Base-by-base conservation (phyloP, 2,329 filamentous ascomycete genomes). In the Aureobasidium subglaciale region DNA sequence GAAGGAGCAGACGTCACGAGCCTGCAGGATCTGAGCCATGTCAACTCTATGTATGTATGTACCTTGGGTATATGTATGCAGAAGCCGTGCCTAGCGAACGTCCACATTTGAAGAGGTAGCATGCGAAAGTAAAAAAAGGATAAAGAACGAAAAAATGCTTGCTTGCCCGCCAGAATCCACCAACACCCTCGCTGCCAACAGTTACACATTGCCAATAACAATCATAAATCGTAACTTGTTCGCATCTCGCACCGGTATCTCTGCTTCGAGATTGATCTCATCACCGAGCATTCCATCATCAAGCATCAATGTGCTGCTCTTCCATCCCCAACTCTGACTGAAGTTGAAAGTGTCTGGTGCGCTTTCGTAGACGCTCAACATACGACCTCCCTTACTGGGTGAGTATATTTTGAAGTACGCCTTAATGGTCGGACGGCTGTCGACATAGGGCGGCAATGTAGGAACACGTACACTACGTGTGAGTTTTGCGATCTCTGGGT, bases 381-480 rank as follows among this genome's bases (percentile, higher is more conserved):
- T 76, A 13, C 79, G 68, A 3, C 79, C 80, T n/a, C 78, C 79
- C 60, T 80, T 79, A 20, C 72, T 76, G 0, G 80, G 79, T n/a
- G 71, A 76, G 67, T 81, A 83, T 52, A 83, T 82, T 63, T 82
- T 82, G 68, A 82, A 83, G 61, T 83, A 83, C 0, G 80, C 82
- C 62, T 77, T 77, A 64, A 83, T 82, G 1, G 78, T 81, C 0
- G 79, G 78, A 1, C 79, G 71, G 2, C 70, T 72, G 60, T 83
- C 79, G 30, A 79, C 73, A 60, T 82, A 83, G 1, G 76, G 70
- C 0, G 78, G 76, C 5, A 82, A 64, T 0, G 78, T 74, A 0
- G 78, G 70, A 4, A 73, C 64, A 32, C 67, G 60, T 56, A 64
- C 41, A 50, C 57, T 62, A 56, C 55, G 62, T 22, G 61, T 57